phyloP scores from a whole-genome alignment of 306 rosid species.

The Sindora glabra region DNA sequence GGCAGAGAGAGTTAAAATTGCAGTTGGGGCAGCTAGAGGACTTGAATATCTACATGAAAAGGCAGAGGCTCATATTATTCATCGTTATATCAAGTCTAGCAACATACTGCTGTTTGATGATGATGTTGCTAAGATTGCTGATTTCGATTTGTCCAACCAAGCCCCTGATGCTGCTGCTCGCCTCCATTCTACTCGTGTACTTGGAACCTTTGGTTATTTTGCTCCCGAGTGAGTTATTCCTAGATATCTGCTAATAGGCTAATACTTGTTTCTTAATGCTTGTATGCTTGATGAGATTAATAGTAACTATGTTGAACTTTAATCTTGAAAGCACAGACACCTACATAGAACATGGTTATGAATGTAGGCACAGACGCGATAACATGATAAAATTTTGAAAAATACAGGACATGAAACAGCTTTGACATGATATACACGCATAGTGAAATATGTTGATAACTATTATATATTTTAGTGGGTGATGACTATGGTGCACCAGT shows the following conservation, averaged over 20 bases:
- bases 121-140: slow-evolving; percentile 69
- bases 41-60: slow-evolving; percentile 75
- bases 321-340: too few species aligned
- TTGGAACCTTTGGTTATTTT: slow-evolving; percentile 83
- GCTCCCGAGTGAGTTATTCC: slow-evolving; percentile 74
- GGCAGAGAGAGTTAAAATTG: slow-evolving; percentile 74
- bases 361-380: too few species aligned
- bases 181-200: slow-evolving; percentile 89
- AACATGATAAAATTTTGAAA: too few species aligned
- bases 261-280: background rate
- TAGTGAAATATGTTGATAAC: too few species aligned
- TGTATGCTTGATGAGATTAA: too few species aligned
- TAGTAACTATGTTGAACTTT: too few species aligned
- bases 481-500: too few species aligned
- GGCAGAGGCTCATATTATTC: slow-evolving; percentile 58
- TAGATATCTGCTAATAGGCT: too few species aligned
- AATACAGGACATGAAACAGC: too few species aligned
- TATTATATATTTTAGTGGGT: too few species aligned
- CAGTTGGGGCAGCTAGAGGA: slow-evolving; percentile 76
- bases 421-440: too few species aligned
- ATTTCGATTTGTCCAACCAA: slow-evolving; percentile 76
- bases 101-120: slow-evolving; percentile 66
- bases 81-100: slow-evolving; percentile 78
- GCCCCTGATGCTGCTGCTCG: slow-evolving; percentile 81
- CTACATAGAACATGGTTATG: too few species aligned